Evolutionary conservation across 495 filamentous ascomycete species (phyloP).

Genomic region (Penicillium fimorum): DNA sequence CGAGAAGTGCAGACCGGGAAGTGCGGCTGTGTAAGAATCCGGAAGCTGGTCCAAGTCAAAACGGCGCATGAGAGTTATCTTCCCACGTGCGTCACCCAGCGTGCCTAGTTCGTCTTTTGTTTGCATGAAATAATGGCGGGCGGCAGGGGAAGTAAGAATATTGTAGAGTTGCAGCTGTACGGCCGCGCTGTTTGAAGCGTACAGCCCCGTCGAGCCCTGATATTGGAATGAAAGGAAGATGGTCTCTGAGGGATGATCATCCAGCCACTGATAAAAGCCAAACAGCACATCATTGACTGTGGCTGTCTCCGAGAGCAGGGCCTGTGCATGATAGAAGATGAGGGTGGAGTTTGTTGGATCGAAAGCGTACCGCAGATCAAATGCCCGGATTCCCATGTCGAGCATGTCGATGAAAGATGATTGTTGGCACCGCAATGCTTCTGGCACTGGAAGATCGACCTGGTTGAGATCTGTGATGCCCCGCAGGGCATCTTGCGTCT

Average conservation of each 20-base stretch:
- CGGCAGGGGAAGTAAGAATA: slow-evolving; percentile 32
- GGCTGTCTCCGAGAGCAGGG: slow-evolving; percentile 43
- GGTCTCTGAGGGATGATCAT: slow-evolving; percentile 34
- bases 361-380: slow-evolving; percentile 51
- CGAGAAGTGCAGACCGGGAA: slow-evolving; percentile 45
- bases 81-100: slow-evolving; percentile 41
- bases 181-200: slow-evolving; percentile 33
- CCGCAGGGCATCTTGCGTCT: slow-evolving; percentile 38
- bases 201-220: slow-evolving; percentile 30
- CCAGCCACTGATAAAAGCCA: slow-evolving; percentile 49
- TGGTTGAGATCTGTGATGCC: slow-evolving; percentile 41
- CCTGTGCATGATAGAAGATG: slow-evolving; percentile 51
- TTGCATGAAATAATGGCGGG: slow-evolving; percentile 39
- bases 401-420: slow-evolving; percentile 37
- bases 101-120: slow-evolving; percentile 36
- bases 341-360: slow-evolving; percentile 46
- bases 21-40: slow-evolving; percentile 23
- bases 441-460: slow-evolving; percentile 25
- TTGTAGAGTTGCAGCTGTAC: slow-evolving; percentile 36
- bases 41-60: slow-evolving; percentile 41
- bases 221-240: slow-evolving; percentile 43
- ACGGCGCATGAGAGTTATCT: slow-evolving; percentile 41
- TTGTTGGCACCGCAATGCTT: slow-evolving; percentile 45
- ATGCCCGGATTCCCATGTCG: slow-evolving; percentile 48
- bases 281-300: slow-evolving; percentile 49